These are phyloP conservation scores for Yarrowia deformans DNA, from an alignment of 805 yeast species.

Conservation along the genomic window DNA sequence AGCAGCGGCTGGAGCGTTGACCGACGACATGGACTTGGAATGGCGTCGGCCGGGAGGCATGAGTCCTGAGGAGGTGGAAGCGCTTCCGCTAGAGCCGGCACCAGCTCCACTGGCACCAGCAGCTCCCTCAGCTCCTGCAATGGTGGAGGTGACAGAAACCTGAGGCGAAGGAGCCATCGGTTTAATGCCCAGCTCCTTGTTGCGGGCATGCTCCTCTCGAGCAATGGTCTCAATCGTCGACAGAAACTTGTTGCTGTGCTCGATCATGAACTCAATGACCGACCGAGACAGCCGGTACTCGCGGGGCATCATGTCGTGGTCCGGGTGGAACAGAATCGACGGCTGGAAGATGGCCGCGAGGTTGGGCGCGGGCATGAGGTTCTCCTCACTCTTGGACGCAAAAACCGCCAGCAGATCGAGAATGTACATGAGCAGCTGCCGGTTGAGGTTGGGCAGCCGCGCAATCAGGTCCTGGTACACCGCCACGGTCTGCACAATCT, in stretches of 20 bases:
- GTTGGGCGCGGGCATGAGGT: slow-evolving; percentile 91
- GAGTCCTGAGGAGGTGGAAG: not conserved
- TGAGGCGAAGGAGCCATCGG: slow-evolving; percentile 32
- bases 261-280: slow-evolving; percentile 87
- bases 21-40: slow-evolving; percentile 33
- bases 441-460: slow-evolving; percentile 74
- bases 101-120: not conserved
- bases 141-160: slow-evolving; percentile 20
- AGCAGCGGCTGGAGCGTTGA: slow-evolving; percentile 13
- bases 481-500: slow-evolving; percentile 59
- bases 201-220: slow-evolving; percentile 46
- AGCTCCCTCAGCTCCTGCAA: not conserved
- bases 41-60: slow-evolving; percentile 38
- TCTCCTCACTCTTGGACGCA: slow-evolving; percentile 74
- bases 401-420: slow-evolving; percentile 87
- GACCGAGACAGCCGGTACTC: slow-evolving; percentile 87
- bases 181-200: slow-evolving; percentile 31
- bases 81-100: not conserved
- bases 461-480: slow-evolving; percentile 75
- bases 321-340: slow-evolving; percentile 89
- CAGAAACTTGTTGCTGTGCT: slow-evolving; percentile 78
- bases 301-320: slow-evolving; percentile 89
- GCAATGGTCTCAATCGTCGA: slow-evolving; percentile 56
- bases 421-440: slow-evolving; percentile 83
- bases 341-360: slow-evolving; percentile 97